These are phyloP conservation scores for Luvunga scandens DNA, from an alignment of 345 rosid species.

Conservation along the genomic window DNA sequence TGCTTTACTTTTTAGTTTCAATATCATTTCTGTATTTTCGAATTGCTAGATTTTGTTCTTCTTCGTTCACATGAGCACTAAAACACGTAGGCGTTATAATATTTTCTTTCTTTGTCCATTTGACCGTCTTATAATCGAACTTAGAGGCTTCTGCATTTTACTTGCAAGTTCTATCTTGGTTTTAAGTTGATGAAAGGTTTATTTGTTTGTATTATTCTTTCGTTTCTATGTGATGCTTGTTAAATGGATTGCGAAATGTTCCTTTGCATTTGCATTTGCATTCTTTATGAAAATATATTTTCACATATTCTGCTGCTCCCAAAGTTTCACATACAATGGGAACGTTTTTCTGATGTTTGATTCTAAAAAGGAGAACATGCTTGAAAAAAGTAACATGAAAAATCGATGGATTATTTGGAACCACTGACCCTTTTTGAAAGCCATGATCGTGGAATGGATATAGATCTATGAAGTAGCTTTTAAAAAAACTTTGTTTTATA, in stretches of 20 bases:
- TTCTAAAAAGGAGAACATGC: background rate
- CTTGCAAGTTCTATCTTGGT: background rate
- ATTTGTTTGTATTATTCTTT: background rate
- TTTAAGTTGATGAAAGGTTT: background rate
- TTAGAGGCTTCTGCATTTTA: background rate
- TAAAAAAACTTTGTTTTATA: background rate
- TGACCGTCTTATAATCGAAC: background rate
- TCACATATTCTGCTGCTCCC: background rate
- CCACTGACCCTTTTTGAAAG: background rate
- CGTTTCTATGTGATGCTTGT: background rate
- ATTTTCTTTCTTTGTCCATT: background rate
- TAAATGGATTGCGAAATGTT: background rate
- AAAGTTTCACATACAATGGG: too few species aligned
- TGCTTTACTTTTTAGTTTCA: background rate
- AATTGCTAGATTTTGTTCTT: background rate
- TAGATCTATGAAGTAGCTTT: background rate
- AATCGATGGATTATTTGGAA: background rate
- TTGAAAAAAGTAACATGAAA: constrained; percentile 1
- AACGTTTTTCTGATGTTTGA: background rate
- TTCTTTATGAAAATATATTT: background rate
- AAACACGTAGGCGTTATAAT: background rate
- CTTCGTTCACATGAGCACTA: background rate
- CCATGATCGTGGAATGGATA: background rate
- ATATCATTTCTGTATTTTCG: too few species aligned
- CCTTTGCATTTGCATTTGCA: background rate